Evolutionary conservation across 2,329 filamentous ascomycete species (phyloP).

Genomic region (Macrophomina phaseolina): DNA sequence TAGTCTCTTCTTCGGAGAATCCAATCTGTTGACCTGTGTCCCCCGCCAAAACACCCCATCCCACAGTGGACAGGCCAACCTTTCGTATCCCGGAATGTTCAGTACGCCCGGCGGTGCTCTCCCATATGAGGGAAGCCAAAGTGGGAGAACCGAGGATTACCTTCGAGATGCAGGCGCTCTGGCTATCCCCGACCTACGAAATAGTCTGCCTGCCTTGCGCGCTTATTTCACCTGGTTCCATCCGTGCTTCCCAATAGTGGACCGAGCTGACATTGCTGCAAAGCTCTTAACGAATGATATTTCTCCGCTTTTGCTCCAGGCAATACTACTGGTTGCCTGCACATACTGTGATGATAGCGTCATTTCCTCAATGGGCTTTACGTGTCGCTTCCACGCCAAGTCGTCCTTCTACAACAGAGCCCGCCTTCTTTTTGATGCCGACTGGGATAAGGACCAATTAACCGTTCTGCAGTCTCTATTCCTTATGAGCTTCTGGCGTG

Average conservation of each 20-base stretch:
- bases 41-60: conserved; percentile 47
- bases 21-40: conserved; percentile 57
- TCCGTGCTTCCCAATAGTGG: conserved; percentile 61
- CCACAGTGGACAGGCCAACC: conserved; percentile 34
- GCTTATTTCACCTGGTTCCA: conserved; percentile 65
- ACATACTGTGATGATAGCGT: conserved; percentile 58
- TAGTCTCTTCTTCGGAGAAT: conserved; percentile 52
- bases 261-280: conserved; percentile 52
- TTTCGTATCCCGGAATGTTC: conserved; percentile 42
- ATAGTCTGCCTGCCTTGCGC: conserved; percentile 52
- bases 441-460: conserved; percentile 59
- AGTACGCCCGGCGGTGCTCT: conserved; percentile 43
- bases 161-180: conserved; percentile 51
- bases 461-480: conserved; percentile 59
- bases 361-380: conserved; percentile 54
- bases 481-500: conserved; percentile 62
- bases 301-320: conserved; percentile 58
- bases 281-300: conserved; percentile 50
- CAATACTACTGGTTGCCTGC: conserved; percentile 61
- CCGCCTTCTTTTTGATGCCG: conserved; percentile 59
- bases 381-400: conserved; percentile 57
- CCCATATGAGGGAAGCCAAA: conserved; percentile 44
- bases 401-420: conserved; percentile 57
- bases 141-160: conserved; percentile 43
- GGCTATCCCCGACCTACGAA: conserved; percentile 51